Evolutionary conservation across 164 flowering plant genomes (phyloP).

Genomic region (Liquidambar formosana): DNA sequence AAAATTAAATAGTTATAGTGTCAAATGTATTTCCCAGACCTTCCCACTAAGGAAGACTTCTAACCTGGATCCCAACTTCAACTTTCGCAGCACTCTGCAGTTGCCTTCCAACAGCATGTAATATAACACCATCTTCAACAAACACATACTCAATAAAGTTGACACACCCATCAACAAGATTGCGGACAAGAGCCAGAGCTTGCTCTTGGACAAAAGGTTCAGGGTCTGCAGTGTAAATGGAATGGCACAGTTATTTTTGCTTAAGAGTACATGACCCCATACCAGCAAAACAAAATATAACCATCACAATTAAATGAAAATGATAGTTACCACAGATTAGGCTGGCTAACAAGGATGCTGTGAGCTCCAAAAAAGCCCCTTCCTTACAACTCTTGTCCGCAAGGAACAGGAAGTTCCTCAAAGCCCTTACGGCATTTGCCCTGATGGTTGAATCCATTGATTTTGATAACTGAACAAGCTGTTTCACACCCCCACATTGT

Average conservation of each 20-base stretch:
- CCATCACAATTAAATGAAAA: conserved; percentile 4
- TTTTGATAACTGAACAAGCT: conserved; percentile 70
- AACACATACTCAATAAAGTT: conserved; percentile 61
- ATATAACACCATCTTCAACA: conserved; percentile 58
- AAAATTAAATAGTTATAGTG: neutral
- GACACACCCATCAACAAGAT: conserved; percentile 80
- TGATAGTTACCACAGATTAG: conserved; percentile 69
- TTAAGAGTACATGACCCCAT: neutral
- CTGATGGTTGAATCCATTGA: conserved; percentile 82
- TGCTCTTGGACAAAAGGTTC: conserved; percentile 87
- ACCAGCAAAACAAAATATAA: conserved; percentile 5
- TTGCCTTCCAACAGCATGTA: conserved; percentile 77
- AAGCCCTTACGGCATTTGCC: conserved; percentile 73
- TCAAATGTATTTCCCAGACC: neutral
- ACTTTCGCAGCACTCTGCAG: conserved; percentile 43
- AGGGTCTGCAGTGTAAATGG: conserved; percentile 53
- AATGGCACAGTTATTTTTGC: neutral
- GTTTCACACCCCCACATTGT: conserved; percentile 68
- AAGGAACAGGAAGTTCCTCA: conserved; percentile 78
- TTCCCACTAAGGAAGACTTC: conserved; percentile 14
- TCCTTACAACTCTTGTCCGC: conserved; percentile 67
- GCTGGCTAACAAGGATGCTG: conserved; percentile 60
- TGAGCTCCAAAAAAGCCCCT: conserved; percentile 58
- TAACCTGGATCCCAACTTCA: conserved; percentile 83
- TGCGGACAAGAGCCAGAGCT: conserved; percentile 83